Evolutionary conservation across 371 early-diverging fungal genomes (phyloP).

Genomic region (Actinomucor elegans): DNA sequence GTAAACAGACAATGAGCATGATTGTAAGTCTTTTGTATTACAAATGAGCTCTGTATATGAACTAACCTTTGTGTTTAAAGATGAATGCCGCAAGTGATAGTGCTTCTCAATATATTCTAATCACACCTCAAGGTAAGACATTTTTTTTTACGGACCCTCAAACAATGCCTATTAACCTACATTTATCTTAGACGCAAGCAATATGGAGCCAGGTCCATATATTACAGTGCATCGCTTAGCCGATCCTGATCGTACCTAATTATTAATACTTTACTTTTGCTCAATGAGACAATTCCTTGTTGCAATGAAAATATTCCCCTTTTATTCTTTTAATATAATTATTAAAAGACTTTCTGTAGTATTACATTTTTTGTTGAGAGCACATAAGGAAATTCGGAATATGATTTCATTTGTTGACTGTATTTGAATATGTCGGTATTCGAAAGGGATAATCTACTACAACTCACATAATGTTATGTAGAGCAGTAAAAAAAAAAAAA

Average conservation of each 20-base stretch:
- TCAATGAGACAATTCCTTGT: too few species aligned
- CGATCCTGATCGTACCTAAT: slow-evolving; percentile 60
- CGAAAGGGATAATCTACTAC: too few species aligned
- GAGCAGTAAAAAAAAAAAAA: too few species aligned
- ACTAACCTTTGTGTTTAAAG: slow-evolving; percentile 15
- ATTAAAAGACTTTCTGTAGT: too few species aligned
- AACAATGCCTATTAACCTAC: slow-evolving; percentile 30
- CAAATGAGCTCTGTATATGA: background rate
- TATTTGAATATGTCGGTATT: too few species aligned
- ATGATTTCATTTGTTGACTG: too few species aligned
- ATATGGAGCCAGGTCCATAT: slow-evolving; percentile 62
- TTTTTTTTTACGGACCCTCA: background rate
- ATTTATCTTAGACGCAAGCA: slow-evolving; percentile 45
- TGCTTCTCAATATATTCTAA: slow-evolving; percentile 89
- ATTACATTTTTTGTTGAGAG: too few species aligned
- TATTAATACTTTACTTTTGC: too few species aligned
- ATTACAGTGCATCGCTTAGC: slow-evolving; percentile 67
- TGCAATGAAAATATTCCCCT: too few species aligned
- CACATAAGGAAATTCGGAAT: too few species aligned
- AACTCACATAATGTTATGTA: too few species aligned
- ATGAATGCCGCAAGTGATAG: slow-evolving; percentile 78
- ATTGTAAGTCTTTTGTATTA: slow-evolving; percentile 50
- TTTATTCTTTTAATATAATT: too few species aligned
- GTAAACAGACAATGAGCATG: slow-evolving; percentile 84
- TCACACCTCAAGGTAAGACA: slow-evolving; percentile 86